Evolutionary conservation across 768 basidiomycete species (phyloP).

Genomic region (Coprinopsis sp.): DNA sequence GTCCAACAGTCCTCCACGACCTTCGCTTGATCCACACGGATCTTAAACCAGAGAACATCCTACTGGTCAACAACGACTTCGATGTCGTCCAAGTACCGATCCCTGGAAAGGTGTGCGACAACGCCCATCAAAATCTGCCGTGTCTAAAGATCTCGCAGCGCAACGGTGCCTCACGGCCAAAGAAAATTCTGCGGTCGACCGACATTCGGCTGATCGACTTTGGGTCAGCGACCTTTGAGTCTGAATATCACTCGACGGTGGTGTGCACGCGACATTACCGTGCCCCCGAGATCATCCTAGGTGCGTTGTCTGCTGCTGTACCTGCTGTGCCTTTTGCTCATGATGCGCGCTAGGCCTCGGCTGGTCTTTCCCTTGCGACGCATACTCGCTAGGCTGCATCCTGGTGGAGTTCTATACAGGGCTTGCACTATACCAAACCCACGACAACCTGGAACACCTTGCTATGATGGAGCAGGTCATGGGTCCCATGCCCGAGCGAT

Average conservation of each 20-base stretch:
- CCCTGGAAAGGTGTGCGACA: constrained; percentile 55
- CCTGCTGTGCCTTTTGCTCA: constrained; percentile 13
- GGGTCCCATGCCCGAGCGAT: constrained; percentile 93
- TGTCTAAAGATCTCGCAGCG: constrained; percentile 39
- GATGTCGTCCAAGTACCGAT: constrained; percentile 54
- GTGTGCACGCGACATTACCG: constrained; percentile 98
- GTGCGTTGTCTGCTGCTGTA: constrained; percentile 40
- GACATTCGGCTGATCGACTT: constrained; percentile 98
- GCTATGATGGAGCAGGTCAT: constrained; percentile 99
- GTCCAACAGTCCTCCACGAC: constrained; percentile 74
- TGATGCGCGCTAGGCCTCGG: constrained; percentile 64
- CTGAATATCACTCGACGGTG: constrained; percentile 97
- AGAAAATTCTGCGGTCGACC: constrained; percentile 78
- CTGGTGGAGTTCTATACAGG: constrained; percentile 98
- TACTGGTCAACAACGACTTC: constrained; percentile 84
- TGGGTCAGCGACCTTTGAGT: constrained; percentile 95
- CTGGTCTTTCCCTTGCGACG: constrained; percentile 98
- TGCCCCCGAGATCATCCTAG: constrained; percentile 97
- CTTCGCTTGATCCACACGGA: constrained; percentile 94
- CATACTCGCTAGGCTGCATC: constrained; percentile 97
- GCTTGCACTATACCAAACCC: constrained; percentile 97
- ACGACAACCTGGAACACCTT: constrained; percentile 97
- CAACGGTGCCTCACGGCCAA: constrained; percentile 59
- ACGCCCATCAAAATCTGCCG: constrained; percentile 5
- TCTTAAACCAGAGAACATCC: constrained; percentile 97